Evolutionary conservation across 768 basidiomycete species (phyloP), one percentile per base, ranked within the genome.

Genomic region (Baorangia bicolor): DNA sequence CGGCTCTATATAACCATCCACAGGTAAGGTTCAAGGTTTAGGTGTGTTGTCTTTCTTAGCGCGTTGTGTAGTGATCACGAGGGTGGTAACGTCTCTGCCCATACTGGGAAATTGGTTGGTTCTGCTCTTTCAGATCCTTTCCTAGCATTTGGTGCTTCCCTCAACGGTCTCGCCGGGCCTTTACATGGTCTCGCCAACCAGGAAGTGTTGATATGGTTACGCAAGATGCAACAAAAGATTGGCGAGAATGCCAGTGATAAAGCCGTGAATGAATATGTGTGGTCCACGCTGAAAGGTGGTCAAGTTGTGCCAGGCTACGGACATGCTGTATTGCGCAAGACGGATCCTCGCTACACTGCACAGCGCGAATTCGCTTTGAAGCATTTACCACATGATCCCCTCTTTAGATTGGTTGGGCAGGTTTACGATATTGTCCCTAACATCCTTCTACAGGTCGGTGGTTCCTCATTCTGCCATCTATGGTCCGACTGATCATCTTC

Each of bases 151-250:
- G 85, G 82, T 55, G 96, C 96, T 45, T 90, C 94, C 31, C 78
- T 98, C 57, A 96, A 96, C 65, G 96, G 96, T 77, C 87, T 98
- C 40, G 96, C 96, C 44, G 96, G 96, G 30, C 96, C 96, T 38
- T 86, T 98, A 11, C 96, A 98, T 76, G 96, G 95, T 67, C 86
- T 95, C 35, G 92, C 94, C 38, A 96, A 98, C 81, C 96, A 98
- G 77, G 96, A 98, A 73, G 96, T 98, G 34, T 82, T 98, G 50
- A 71, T 92, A 68, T 98, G 95, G 94, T 78, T 97, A 56, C 86
- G 85, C 72, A 92, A 90, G 79, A 96, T 98, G 94, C 90, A 94
- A 73, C 67, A 80, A 51, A 82, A 88, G 76, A 86, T 98, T 58
- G 96, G 96, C 52, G 86, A 91, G 70, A 81, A 87, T 62, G 87